These are phyloP conservation scores for Aspergillus heteromorphus DNA, from an alignment of 495 filamentous ascomycete genomes.

Conservation along the genomic window DNA sequence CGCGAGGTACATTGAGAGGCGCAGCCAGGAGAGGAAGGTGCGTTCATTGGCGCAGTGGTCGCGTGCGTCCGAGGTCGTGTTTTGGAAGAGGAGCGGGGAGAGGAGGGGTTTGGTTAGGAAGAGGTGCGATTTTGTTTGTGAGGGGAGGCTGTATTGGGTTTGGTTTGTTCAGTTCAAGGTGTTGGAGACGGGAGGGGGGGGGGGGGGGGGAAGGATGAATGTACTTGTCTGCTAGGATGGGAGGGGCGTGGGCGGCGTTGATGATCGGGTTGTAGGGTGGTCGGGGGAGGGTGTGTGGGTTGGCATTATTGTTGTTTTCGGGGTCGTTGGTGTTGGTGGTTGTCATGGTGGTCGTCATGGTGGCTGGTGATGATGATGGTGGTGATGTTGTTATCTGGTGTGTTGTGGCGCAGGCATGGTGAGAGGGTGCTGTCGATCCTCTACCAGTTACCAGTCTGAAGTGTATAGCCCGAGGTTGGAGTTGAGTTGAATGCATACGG, in stretches of 20 bases:
- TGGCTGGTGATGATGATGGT: no score
- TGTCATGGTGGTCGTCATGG: not conserved
- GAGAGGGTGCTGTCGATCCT: not conserved
- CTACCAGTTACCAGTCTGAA: no score
- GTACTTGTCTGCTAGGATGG: constrained; percentile 40
- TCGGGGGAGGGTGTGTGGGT: constrained; percentile 6
- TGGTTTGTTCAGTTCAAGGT: not conserved
- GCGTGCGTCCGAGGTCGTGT: constrained; percentile 79
- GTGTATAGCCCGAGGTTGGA: no score
- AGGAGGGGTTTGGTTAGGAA: constrained; percentile 69
- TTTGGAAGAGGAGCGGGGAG: constrained; percentile 83
- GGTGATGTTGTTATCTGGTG: not conserved
- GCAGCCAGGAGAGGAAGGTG: constrained; percentile 90
- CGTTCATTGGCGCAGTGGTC: constrained; percentile 55
- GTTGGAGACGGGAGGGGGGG: not conserved
- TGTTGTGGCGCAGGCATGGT: not conserved
- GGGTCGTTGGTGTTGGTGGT: no score
- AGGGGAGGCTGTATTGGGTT: constrained; percentile 23
- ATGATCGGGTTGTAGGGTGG: constrained; percentile 35
- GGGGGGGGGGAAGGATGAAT: constrained; percentile 8
- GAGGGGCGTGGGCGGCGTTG: constrained; percentile 29
- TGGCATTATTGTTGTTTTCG: constrained; percentile 1
- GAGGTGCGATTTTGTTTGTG: constrained; percentile 36
- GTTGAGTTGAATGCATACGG: not conserved
- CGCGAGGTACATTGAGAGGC: constrained; percentile 85